These are phyloP conservation scores for Rhodamnia rubescens DNA, from an alignment of 345 rosid genomes.

Conservation along the genomic window DNA sequence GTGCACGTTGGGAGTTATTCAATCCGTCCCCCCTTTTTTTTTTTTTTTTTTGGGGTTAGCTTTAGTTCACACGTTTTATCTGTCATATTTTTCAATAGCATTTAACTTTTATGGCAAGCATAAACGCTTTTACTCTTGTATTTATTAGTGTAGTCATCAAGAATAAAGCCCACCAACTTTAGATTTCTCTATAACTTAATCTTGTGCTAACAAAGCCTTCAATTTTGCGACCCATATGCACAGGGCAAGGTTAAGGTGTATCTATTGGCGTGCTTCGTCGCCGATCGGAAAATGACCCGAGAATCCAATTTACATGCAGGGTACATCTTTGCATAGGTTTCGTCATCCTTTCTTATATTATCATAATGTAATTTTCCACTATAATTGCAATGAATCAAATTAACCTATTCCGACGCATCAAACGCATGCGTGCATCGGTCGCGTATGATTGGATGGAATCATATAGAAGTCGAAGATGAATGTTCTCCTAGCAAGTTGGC, in stretches of 20 bases:
- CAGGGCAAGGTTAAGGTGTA: background rate
- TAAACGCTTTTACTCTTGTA: background rate
- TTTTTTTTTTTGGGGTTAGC: background rate
- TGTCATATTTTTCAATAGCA: background rate
- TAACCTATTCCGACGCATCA: background rate
- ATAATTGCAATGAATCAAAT: background rate
- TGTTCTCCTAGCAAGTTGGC: fast-evolving
- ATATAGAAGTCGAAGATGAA: background rate
- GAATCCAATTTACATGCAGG: background rate
- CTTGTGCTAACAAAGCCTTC: background rate
- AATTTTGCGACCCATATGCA: background rate
- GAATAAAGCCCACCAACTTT: background rate
- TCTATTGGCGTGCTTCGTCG: background rate
- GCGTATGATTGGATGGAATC: background rate
- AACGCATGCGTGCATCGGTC: background rate
- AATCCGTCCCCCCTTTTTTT: background rate
- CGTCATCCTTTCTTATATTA: background rate
- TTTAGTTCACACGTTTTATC: background rate
- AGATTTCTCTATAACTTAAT: background rate
- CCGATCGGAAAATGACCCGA: background rate
- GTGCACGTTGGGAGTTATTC: conserved; percentile 13
- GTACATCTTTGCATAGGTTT: background rate
- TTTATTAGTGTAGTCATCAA: background rate
- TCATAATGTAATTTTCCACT: background rate
- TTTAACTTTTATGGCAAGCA: background rate